Conservation (phyloP, 257 asterid genomes). For the Fraxinus pennsylvanica region DNA sequence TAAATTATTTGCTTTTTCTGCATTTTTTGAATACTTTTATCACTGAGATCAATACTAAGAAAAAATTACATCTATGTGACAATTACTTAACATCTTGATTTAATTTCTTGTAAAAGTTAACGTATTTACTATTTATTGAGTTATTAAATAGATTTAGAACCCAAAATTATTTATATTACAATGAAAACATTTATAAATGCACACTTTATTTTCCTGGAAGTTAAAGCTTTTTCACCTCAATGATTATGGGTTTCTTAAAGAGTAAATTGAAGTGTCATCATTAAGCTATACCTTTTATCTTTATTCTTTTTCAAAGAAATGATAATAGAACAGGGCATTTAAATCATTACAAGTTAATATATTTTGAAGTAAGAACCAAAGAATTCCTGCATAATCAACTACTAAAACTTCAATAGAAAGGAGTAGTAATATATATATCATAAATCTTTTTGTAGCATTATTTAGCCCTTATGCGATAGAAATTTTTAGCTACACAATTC, state of each 20-base stretch:
- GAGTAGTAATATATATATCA: no score
- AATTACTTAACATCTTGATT: neutral
- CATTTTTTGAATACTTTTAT: no score
- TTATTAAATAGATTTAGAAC: no score
- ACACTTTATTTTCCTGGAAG: neutral
- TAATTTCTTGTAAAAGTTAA: no score
- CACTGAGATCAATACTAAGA: neutral
- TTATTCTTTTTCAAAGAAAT: neutral
- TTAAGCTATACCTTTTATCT: neutral
- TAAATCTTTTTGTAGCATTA: neutral
- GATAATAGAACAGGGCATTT: neutral
- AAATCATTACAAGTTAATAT: neutral
- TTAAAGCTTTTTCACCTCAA: neutral
- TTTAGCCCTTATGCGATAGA: no score
- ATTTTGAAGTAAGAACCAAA: neutral
- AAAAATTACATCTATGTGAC: neutral
- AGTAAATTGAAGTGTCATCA: neutral
- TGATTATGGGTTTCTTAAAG: neutral
- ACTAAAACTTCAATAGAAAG: no score
- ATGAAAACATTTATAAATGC: neutral
- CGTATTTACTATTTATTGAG: neutral
- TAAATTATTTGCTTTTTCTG: no score
- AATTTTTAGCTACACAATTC: no score
- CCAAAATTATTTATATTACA: neutral
- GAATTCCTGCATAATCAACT: neutral